phyloP scores from a whole-genome alignment of 2,329 filamentous ascomycete genomes.

The Colletotrichum sansevieriae region DNA sequence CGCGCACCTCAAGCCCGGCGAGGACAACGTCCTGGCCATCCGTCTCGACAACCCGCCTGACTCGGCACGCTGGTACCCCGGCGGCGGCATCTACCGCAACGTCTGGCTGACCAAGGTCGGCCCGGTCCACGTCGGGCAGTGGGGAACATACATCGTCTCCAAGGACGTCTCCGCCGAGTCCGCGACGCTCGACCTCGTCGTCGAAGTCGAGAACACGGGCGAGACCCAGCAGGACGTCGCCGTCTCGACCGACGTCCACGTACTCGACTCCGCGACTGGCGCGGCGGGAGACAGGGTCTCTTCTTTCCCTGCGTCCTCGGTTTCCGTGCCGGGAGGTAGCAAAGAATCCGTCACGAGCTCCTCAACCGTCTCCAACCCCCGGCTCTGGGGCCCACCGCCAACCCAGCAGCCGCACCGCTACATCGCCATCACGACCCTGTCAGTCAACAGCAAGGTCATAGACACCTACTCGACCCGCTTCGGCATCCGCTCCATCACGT shows the following conservation, averaged over 20 bases:
- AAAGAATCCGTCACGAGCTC: slow-evolving; percentile 53
- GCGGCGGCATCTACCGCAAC: slow-evolving; percentile 66
- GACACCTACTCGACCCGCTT: slow-evolving; percentile 64
- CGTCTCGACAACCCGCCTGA: slow-evolving; percentile 63
- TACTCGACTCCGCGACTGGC: slow-evolving; percentile 51
- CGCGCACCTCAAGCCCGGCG: slow-evolving; percentile 51
- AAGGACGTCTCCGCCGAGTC: slow-evolving; percentile 57
- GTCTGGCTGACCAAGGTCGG: slow-evolving; percentile 65
- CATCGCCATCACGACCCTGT: slow-evolving; percentile 58
- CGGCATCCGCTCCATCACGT: slow-evolving; percentile 60
- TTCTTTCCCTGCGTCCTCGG: slow-evolving; percentile 49
- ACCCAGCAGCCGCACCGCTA: slow-evolving; percentile 62
- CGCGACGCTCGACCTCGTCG: slow-evolving; percentile 58
- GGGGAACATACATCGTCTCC: slow-evolving; percentile 63
- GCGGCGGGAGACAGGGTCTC: slow-evolving; percentile 48
- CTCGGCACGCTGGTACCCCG: slow-evolving; percentile 67
- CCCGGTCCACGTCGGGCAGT: slow-evolving; percentile 61
- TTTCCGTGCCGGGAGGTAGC: slow-evolving; percentile 48
- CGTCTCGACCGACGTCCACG: slow-evolving; percentile 56
- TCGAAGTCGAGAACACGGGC: slow-evolving; percentile 61
- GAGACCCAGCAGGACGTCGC: slow-evolving; percentile 49
- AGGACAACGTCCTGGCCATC: slow-evolving; percentile 61
- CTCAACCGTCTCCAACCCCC: slow-evolving; percentile 49
- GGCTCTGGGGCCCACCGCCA: slow-evolving; percentile 63
- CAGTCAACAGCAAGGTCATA: slow-evolving; percentile 45